Evolutionary conservation across 2,329 filamentous ascomycete species (phyloP), one percentile per base, ranked within the genome.

Genomic region (Calonectria naviculata): DNA sequence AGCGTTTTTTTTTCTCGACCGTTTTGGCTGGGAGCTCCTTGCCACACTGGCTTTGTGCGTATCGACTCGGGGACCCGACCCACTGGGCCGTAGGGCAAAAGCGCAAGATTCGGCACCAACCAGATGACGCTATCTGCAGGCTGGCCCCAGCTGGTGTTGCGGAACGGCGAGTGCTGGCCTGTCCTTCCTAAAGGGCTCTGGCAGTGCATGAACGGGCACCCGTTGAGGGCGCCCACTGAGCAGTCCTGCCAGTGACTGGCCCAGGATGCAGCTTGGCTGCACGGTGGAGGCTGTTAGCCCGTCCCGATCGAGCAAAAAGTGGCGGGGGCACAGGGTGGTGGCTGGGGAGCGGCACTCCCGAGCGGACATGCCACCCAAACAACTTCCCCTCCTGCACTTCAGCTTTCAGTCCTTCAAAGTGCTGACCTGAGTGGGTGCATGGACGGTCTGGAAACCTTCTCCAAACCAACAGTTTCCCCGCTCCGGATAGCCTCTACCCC

Each of bases 181-280:
- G 46, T 19, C 46, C 24, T 26, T 67, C 44, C 46, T 42, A 29
- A 60, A 26, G 36, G 13, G 17, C 56, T n/a, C 19, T 41, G 56
- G 36, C 54, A 58, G 29, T 67, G 68, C 68, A 67, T 70, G 68
- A 70, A 70, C 68, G 44, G 68, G 49, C 34, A 56, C 24, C 34
- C 61, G 44, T 54, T 42, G 38, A 26, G 36, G 68, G 47, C 34
- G 44, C 29, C 26, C 61, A 34, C 21, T 19, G 47, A 24, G 42
- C 61, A 31, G 24, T 24, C 67, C 52, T 65, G 67, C 56, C 56
- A 62, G 66, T 56, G 47, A 52, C 41, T 31, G 56, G 56, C 34
- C 66, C 17, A 21, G 46, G 38, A 28, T 56, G 24, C 61, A 34
- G 42, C 36, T 36, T 31, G 34, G 61, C 60, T 64, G 31, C 65